A percentile compares a stretch with the other conserved stretches of the same genome.
These are phyloP conservation scores for Cenchrus fungigraminus DNA, from an alignment of 176 grass and related monocot species.

Conservation along the genomic window DNA sequence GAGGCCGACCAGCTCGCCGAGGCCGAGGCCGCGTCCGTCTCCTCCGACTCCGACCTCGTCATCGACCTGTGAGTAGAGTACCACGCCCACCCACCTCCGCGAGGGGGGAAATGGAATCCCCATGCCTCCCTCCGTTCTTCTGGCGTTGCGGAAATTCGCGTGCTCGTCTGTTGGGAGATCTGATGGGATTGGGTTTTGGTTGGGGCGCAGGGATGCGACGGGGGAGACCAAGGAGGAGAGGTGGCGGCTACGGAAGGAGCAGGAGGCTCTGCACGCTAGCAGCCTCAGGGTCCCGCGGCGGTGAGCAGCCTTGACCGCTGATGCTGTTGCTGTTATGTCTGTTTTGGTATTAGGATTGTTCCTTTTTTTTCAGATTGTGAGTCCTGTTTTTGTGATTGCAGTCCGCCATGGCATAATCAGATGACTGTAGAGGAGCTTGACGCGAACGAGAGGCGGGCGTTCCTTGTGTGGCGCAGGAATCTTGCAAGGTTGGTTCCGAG, in stretches of 20 bases:
- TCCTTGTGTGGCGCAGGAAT: slow-evolving; percentile 85
- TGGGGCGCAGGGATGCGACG: slow-evolving; percentile 54
- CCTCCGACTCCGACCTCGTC: slow-evolving; percentile 44
- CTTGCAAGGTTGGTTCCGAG: slow-evolving; percentile 64
- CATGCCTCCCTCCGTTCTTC: too few relatives aligned
- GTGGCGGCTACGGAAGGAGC: slow-evolving; percentile 62
- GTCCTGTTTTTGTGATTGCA: slow-evolving; percentile 25
- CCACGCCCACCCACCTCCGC: too few relatives aligned
- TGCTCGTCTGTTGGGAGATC: neutral
- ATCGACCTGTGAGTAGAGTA: slow-evolving; percentile 59
- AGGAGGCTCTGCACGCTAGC: slow-evolving; percentile 75
- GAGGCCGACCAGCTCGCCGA: slow-evolving; percentile 57
- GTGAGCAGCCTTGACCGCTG: slow-evolving; percentile 36
- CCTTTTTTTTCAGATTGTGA: slow-evolving; percentile 20
- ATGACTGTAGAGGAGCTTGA: slow-evolving; percentile 87
- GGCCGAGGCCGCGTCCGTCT: slow-evolving; percentile 27
- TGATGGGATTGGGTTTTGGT: slow-evolving; percentile 19
- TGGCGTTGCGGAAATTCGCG: neutral
- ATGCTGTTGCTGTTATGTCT: neutral
- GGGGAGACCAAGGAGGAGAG: slow-evolving; percentile 58
- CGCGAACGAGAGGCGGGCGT: slow-evolving; percentile 67
- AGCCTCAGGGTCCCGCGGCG: slow-evolving; percentile 79
- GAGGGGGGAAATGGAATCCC: neutral
- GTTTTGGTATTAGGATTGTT: neutral
- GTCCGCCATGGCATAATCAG: slow-evolving; percentile 68